Percentiles rank a stretch among this genome's conserved stretches.
These are phyloP conservation scores for Fusarium newnesense DNA, from an alignment of 2,329 filamentous ascomycete species.

Conservation along the genomic window DNA sequence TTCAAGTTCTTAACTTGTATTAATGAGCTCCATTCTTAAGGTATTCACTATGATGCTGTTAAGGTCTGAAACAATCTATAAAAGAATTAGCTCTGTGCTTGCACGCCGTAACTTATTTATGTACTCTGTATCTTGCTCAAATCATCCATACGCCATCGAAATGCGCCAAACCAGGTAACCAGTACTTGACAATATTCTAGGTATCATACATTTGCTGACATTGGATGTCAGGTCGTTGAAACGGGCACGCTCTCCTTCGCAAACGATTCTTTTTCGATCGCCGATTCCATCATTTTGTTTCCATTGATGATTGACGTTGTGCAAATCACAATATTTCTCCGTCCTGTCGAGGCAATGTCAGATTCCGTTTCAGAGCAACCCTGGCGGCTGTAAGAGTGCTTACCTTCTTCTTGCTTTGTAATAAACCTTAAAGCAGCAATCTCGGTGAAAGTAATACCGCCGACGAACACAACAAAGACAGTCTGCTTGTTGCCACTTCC, in stretches of 20 bases:
- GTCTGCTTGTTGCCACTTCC: constrained; percentile 84
- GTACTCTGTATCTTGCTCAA: neutral
- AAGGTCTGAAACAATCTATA: neutral
- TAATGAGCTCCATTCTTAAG: constrained; percentile 17
- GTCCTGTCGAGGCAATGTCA: constrained; percentile 57
- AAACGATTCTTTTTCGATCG: constrained; percentile 77
- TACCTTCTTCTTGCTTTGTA: constrained; percentile 81
- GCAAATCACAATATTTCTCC: constrained; percentile 88
- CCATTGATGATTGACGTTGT: constrained; percentile 93
- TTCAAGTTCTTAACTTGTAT: constrained; percentile 13
- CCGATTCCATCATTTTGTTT: constrained; percentile 86
- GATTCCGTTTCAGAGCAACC: neutral
- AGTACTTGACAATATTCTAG: constrained; percentile 20
- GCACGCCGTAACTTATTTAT: neutral
- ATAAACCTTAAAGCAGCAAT: constrained; percentile 94
- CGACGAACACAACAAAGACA: constrained; percentile 95
- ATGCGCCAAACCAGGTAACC: constrained; percentile 16
- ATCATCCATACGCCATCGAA: neutral
- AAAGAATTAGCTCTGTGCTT: neutral
- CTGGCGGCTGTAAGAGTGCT: constrained; percentile 35
- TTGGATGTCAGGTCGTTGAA: constrained; percentile 26
- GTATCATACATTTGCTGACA: constrained; percentile 33
- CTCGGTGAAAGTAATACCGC: constrained; percentile 96
- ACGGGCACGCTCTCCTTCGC: constrained; percentile 52
- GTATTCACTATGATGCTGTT: neutral